Evolutionary conservation across 1,284 basidiomycete species (phyloP), one percentile per base, ranked within the genome.

Genomic region (Trametes pubescens): DNA sequence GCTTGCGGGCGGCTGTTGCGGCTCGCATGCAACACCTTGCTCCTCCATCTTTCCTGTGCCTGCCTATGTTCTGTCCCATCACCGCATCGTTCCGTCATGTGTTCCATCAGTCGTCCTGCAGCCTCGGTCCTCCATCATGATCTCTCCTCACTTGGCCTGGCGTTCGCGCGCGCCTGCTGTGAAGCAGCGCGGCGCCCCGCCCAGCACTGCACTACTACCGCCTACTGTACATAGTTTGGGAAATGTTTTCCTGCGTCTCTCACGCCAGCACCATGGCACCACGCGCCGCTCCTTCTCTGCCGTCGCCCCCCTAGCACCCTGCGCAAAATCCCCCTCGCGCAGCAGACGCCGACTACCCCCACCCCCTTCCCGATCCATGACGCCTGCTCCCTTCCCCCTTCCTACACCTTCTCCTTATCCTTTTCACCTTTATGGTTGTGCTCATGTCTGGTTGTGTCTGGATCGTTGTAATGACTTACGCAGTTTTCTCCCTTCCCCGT

Each of bases 161-260:
- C 54, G 26, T 38, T 10, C 44, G 29, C 54, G 21, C 29, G 10
- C 55, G 32, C 60, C 44, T 21, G 55, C 35, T 43, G 29, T 26
- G 43, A 37, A 59, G 59, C 47, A 21, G 52, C 32, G 57, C 47
- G 43, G 61, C 64, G 64, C 49, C 57, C 0, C 55, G 61, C 51
- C 51, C 56, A 26, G 64, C 67, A 62, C 57, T 58, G 64, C 67
- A 68, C 55, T 52, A 64, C 60, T 59, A 69, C 54, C 62, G 60
- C 60, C 64, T 67, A 69, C 61, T 68, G 69, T 70, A 71, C 68
- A 71, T 68, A 69, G 66, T 65, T 32, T 66, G 66, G 65, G 66
- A 66, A 65, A 56, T 64, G 51, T 64, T 55, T 48, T 65, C 59
- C 56, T 61, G 48, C 64, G 35, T 57, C 59, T 43, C 55, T 57